A percentile compares a stretch with the other conserved stretches of the same genome.
Conservation (phyloP, 768 basidiomycete genomes). For the Termitomyces heimii region DNA sequence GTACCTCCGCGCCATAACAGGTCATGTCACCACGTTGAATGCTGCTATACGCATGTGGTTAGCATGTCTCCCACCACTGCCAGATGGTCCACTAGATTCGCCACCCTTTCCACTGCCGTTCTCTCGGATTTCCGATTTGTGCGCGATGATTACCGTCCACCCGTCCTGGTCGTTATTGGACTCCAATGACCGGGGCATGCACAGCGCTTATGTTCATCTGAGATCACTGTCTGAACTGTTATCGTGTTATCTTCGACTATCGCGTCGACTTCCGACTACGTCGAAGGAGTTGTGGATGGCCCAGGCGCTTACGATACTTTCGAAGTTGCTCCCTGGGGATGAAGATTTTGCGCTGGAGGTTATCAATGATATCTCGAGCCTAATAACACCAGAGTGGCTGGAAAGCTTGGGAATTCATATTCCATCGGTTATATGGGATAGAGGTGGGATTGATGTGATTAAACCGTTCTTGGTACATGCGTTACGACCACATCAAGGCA, state of each 20-base stretch:
- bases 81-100: slow-evolving; percentile 28
- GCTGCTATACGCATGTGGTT: slow-evolving; percentile 60
- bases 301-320: slow-evolving; percentile 54
- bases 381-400: slow-evolving; percentile 38
- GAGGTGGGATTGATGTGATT: slow-evolving; percentile 43
- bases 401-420: slow-evolving; percentile 26
- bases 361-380: slow-evolving; percentile 29
- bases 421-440: slow-evolving; percentile 41
- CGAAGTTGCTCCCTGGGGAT: slow-evolving; percentile 64
- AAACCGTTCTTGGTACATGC: slow-evolving; percentile 54
- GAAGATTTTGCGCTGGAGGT: slow-evolving; percentile 50
- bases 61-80: slow-evolving; percentile 44
- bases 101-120: slow-evolving; percentile 66
- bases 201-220: slow-evolving; percentile 27
- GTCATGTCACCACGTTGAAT: slow-evolving; percentile 31
- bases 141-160: slow-evolving; percentile 43
- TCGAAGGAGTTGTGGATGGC: slow-evolving; percentile 59
- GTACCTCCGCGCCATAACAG: slow-evolving; percentile 26
- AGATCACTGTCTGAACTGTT: slow-evolving; percentile 56
- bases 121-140: slow-evolving; percentile 44
- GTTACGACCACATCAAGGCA: slow-evolving; percentile 33
- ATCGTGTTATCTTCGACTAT: slow-evolving; percentile 50
- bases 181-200: slow-evolving; percentile 13
- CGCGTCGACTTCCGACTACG: slow-evolving; percentile 48
- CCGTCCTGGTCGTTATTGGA: slow-evolving; percentile 41